Conservation (phyloP, 208 protist genomes). For the Novymonas esmeraldas region DNA sequence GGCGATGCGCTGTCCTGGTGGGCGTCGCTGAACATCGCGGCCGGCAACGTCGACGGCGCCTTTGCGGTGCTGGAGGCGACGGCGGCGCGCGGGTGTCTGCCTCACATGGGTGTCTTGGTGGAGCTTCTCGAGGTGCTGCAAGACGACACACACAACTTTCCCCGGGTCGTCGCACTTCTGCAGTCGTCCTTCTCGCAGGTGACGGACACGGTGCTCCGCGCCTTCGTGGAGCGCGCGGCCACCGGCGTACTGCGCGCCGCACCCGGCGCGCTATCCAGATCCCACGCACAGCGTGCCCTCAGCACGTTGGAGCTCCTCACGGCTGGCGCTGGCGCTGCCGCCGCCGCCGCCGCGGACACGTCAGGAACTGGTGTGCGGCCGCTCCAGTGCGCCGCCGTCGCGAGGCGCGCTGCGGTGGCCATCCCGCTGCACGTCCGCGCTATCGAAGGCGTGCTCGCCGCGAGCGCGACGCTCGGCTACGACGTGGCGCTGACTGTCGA, state of each 20-base stretch:
- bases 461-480: slow-evolving; percentile 24
- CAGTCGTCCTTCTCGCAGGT: slow-evolving; percentile 31
- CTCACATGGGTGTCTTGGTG: slow-evolving; percentile 57
- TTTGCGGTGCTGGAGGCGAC: slow-evolving; percentile 27
- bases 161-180: slow-evolving; percentile 33
- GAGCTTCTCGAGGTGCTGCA: slow-evolving; percentile 48
- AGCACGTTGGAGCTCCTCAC: slow-evolving; percentile 9
- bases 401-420: neutral
- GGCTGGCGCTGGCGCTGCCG: neutral
- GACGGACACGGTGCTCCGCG: slow-evolving; percentile 49
- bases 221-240: slow-evolving; percentile 59
- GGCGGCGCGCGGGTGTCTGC: slow-evolving; percentile 35
- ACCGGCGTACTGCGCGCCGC: neutral
- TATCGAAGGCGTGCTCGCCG: slow-evolving; percentile 25
- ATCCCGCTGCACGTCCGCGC: slow-evolving; percentile 24
- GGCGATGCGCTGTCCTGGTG: slow-evolving; percentile 34
- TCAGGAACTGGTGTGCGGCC: neutral
- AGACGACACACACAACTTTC: slow-evolving; percentile 12
- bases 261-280: neutral
- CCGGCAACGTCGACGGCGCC: slow-evolving; percentile 24
- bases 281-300: slow-evolving; percentile 33
- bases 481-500: neutral
- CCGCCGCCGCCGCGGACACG: neutral
- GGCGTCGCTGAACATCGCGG: slow-evolving; percentile 22
- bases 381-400: neutral